Base-by-base conservation (phyloP, 2,329 filamentous ascomycete species). In the Calonectria ilicicola region DNA sequence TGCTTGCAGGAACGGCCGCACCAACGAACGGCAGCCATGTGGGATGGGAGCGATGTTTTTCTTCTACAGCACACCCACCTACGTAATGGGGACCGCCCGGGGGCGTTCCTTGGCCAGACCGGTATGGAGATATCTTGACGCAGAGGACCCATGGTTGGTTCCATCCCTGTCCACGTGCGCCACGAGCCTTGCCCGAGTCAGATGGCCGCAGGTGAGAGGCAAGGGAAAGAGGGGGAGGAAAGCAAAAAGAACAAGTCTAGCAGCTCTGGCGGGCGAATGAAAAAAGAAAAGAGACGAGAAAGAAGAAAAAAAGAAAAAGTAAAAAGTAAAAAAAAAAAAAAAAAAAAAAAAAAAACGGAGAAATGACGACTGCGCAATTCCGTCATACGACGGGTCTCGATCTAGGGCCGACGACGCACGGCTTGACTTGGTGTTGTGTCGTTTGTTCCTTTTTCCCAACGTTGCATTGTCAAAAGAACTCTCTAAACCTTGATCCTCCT, bases 51-150 rank as follows among this genome's bases (percentile, higher is more conserved):
- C 40, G 56, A 49, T 47, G 38, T 19, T 35, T 35, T 12, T 53
- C 19, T 51, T 40, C 47, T 21, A 63, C 17, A 38, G 35, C 51
- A 47, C 63, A 63, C 58, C 67, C 64, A 73, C 72, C 66, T 67
- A 65, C 65, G 65, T 64, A 69, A 72, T 58, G 47, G 53, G 60
- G 65, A 19, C 29, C 23, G 46, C 27, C 53, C 44, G 15, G 62
- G 21, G 46, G 42, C 46, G 53, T 44, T 67, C 42, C 65, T 60
- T 29, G 44, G 38, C 38, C 56, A 76, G 75, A 78, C 75, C 76
- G 70, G 74, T 74, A 78, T 72, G 72, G 70, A 63, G 72, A 74
- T 69, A 47, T 46, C 62, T 42, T 21, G 19, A 32, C 38, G 23
- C 47, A 47, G 42, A 51, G 68, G 47, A 40, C 51, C 56, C 44